Conservation (phyloP, 306 rosid species). For the Benincasa hispida region DNA sequence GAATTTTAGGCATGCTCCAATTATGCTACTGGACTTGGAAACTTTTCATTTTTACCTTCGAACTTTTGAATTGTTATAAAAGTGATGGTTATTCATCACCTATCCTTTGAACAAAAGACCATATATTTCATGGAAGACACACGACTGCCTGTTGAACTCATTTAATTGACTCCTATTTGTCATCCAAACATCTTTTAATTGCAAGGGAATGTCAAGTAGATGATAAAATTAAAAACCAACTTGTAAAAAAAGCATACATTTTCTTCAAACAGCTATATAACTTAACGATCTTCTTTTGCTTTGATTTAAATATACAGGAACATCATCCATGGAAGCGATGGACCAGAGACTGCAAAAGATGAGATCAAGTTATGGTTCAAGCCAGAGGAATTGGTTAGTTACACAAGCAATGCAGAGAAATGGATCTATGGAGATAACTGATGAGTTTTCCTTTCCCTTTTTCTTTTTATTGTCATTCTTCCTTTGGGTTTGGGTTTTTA, state of each 20-base stretch:
- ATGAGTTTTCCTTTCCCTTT: background rate
- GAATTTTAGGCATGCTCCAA: too few relatives aligned
- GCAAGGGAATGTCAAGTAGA: too few relatives aligned
- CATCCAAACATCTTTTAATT: too few relatives aligned
- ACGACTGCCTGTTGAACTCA: too few relatives aligned
- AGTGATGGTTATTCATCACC: too few relatives aligned
- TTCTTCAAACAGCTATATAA: background rate
- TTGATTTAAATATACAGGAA: conserved; percentile 31
- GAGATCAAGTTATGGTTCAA: conserved; percentile 87
- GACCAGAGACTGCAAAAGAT: conserved; percentile 81
- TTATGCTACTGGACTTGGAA: too few relatives aligned
- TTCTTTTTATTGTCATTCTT: background rate
- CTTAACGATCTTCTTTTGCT: background rate
- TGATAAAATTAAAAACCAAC: too few relatives aligned
- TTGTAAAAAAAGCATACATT: background rate
- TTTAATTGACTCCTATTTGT: too few relatives aligned
- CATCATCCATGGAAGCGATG: conserved; percentile 96
- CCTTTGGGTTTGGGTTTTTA: background rate
- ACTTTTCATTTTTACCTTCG: too few relatives aligned
- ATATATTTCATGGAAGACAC: too few relatives aligned
- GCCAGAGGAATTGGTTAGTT: conserved; percentile 72
- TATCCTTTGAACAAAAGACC: too few relatives aligned
- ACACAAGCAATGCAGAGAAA: conserved; percentile 77
- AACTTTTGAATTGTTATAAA: too few relatives aligned
- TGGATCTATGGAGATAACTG: conserved; percentile 76